Evolutionary conservation across 371 early-diverging fungal genomes (phyloP).

Genomic region (Thermomucor indicae-seudaticae): DNA sequence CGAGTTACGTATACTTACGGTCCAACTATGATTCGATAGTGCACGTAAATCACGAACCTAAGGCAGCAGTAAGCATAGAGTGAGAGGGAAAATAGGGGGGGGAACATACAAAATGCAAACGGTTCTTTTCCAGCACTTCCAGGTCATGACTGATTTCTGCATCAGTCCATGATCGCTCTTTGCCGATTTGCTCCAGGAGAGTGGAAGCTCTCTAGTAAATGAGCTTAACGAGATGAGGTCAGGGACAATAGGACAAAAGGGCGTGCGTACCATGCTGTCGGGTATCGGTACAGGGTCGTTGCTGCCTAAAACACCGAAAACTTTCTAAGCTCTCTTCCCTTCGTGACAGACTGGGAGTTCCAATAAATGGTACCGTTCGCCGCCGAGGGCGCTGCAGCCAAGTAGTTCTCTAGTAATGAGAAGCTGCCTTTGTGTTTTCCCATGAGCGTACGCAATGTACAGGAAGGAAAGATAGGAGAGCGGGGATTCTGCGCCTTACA

Average conservation of each 20-base stretch:
- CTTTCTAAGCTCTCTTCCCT: background rate
- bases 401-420: conserved; percentile 8
- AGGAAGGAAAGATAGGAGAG: background rate
- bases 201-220: conserved; percentile 51
- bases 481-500: too few relatives aligned
- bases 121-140: conserved; percentile 45
- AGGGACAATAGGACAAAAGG: background rate
- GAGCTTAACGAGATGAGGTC: background rate
- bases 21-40: conserved; percentile 60
- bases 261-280: conserved; percentile 1
- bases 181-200: conserved; percentile 57
- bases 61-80: background rate
- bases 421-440: conserved; percentile 11
- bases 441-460: conserved; percentile 7
- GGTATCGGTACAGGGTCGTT: background rate
- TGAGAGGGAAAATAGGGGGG: background rate
- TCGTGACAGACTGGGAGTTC: too few relatives aligned
- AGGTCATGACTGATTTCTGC: conserved; percentile 55
- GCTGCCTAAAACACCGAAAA: background rate
- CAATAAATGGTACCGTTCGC: background rate
- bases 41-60: conserved; percentile 55
- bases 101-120: conserved; percentile 46
- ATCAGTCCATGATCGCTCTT: conserved; percentile 56
- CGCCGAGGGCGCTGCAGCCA: background rate
- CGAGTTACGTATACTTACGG: conserved; percentile 36